A percentile compares a stretch with the other conserved stretches of the same genome.
phyloP scores from a whole-genome alignment of 495 filamentous ascomycete genomes.

The Friedmanniomyces simplex region DNA sequence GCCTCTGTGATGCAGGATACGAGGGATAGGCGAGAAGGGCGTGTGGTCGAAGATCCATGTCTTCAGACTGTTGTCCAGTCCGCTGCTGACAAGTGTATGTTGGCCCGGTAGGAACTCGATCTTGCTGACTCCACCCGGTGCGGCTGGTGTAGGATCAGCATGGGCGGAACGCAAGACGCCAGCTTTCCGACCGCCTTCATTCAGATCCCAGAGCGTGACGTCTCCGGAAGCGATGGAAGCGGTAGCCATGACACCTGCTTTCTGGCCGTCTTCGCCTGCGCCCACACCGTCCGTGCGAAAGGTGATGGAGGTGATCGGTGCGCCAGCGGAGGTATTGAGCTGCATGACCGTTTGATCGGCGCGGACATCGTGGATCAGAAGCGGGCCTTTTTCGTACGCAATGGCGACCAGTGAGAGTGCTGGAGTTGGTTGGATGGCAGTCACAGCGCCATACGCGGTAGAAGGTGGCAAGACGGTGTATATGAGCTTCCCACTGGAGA shows the following conservation, averaged over 20 bases:
- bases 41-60: conserved; percentile 91
- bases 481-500: conserved; percentile 78
- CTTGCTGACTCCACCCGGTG: conserved; percentile 51
- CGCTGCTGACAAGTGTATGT: conserved; percentile 78
- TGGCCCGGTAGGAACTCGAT: conserved; percentile 88
- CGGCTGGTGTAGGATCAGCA: conserved; percentile 46
- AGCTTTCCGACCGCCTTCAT: conserved; percentile 68
- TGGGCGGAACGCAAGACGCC: conserved; percentile 80
- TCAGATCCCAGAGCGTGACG: conserved; percentile 92
- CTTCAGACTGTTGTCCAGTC: conserved; percentile 84
- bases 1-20: conserved; percentile 69
- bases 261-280: conserved; percentile 74
- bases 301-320: conserved; percentile 64
- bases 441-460: conserved; percentile 59
- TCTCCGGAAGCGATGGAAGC: conserved; percentile 62
- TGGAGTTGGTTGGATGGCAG: conserved; percentile 70
- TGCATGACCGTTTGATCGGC: conserved; percentile 58
- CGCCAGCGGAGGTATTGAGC: conserved; percentile 45
- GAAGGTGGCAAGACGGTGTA: conserved; percentile 69
- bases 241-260: conserved; percentile 78
- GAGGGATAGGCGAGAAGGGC: conserved; percentile 72
- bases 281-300: conserved; percentile 89
- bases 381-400: conserved; percentile 65
- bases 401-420: conserved; percentile 79
- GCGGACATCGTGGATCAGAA: conserved; percentile 72